These are phyloP conservation scores for Candida yuanshanica DNA, from an alignment of 805 yeast genomes.

Conservation along the genomic window DNA sequence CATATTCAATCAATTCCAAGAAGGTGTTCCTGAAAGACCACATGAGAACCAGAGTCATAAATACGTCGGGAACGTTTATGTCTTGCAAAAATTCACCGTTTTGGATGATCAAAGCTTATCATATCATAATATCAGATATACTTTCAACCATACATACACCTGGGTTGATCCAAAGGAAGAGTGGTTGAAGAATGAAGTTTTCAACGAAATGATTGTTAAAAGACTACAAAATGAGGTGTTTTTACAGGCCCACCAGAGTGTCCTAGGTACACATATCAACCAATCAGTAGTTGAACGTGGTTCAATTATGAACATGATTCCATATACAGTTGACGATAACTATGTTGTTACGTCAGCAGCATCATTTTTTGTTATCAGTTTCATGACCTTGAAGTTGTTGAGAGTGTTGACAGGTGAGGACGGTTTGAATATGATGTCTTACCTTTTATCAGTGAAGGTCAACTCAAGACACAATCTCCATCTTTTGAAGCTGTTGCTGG, in stretches of 20 bases:
- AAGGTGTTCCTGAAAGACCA: slow-evolving; percentile 20
- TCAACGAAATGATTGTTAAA: slow-evolving; percentile 20
- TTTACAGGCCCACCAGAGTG: slow-evolving; percentile 17
- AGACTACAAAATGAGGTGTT: slow-evolving; percentile 18
- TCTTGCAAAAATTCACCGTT: slow-evolving; percentile 14
- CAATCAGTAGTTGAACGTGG: slow-evolving; percentile 17
- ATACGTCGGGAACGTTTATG: slow-evolving; percentile 23
- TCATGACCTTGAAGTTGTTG: slow-evolving; percentile 17
- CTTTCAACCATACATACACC: slow-evolving; percentile 19
- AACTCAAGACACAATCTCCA: slow-evolving; percentile 20
- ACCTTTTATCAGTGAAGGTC: slow-evolving; percentile 16
- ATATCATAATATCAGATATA: slow-evolving; percentile 16
- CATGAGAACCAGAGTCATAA: slow-evolving; percentile 20
- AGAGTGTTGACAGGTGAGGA: slow-evolving; percentile 16
- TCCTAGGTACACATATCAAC: slow-evolving; percentile 19
- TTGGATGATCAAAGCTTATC: slow-evolving; percentile 17
- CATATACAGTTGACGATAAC: slow-evolving; percentile 19
- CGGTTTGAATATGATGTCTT: slow-evolving; percentile 19
- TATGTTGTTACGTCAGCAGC: slow-evolving; percentile 14
- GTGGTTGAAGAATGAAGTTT: slow-evolving; percentile 14
- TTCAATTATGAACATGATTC: slow-evolving; percentile 16
- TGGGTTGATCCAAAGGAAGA: slow-evolving; percentile 23
- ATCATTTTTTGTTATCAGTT: slow-evolving; percentile 18
- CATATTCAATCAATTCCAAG: slow-evolving; percentile 18
- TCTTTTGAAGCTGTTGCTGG: slow-evolving; percentile 14